phyloP scores from a whole-genome alignment of 306 rosid genomes.

The Gynostemma pentaphyllum region DNA sequence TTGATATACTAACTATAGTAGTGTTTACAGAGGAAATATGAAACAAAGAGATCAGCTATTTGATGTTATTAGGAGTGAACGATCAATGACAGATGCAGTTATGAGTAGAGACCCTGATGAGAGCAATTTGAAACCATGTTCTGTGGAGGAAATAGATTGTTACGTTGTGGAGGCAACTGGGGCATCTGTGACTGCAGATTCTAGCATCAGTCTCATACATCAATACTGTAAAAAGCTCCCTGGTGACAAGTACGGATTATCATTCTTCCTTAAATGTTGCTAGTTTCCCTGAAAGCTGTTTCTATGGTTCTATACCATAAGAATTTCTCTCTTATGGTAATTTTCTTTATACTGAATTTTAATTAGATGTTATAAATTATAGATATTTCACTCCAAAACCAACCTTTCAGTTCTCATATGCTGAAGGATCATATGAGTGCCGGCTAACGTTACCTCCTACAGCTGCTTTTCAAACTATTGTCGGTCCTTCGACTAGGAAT shows the following conservation, averaged over 20 bases:
- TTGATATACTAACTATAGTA: neutral
- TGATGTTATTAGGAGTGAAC: constrained; percentile 68
- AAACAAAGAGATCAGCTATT: constrained; percentile 64
- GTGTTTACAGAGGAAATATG: constrained; percentile 51
- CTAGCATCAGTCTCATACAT: constrained; percentile 46
- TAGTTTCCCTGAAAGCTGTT: neutral
- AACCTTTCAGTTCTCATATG: constrained; percentile 22
- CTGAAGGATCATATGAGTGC: constrained; percentile 44
- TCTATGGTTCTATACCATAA: neutral
- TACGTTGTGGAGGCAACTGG: constrained; percentile 63
- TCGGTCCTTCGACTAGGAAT: constrained; percentile 51
- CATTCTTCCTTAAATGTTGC: neutral
- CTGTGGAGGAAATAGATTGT: constrained; percentile 19
- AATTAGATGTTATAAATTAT: constrained; percentile 17
- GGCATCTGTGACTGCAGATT: constrained; percentile 60
- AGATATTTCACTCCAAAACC: constrained; percentile 61
- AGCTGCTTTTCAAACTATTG: constrained; percentile 58
- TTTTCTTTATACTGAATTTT: neutral
- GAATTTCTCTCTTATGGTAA: neutral
- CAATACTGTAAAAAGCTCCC: constrained; percentile 66
- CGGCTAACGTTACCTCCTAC: constrained; percentile 56
- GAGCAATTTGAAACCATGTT: constrained; percentile 21
- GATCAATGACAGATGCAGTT: constrained; percentile 55
- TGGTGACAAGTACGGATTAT: constrained; percentile 44
- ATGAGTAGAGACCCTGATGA: constrained; percentile 34